Evolutionary conservation across 129 eudicot genomes (phyloP).

Genomic region (Helianthus annuus): HanXRQr2.0-SUNRISE NC_035449.2:69629133-69629632

Average conservation of each 20-base stretch:
- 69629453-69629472: constrained; percentile 66
- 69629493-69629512: constrained; percentile 52
- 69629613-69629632: constrained; percentile 43
- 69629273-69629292: constrained; percentile 54
- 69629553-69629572: constrained; percentile 37
- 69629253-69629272: constrained; percentile 80
- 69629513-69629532: constrained; percentile 44
- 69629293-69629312: constrained; percentile 47
- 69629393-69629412: constrained; percentile 55
- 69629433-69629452: constrained; percentile 63
- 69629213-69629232: constrained; percentile 55
- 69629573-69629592: constrained; percentile 37
- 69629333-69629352: constrained; percentile 74
- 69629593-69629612: constrained; percentile 32
- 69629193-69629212: constrained; percentile 40
- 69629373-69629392: constrained; percentile 54
- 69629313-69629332: constrained; percentile 50
- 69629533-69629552: constrained; percentile 67
- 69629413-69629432: constrained; percentile 60
- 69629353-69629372: constrained; percentile 68
- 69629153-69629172: constrained; percentile 72
- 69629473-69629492: constrained; percentile 57
- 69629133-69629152: constrained; percentile 67
- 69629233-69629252: constrained; percentile 83
- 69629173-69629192: constrained; percentile 51